These are phyloP conservation scores for Manihot esculenta DNA, from an alignment of 441 rosid genomes.

Conservation along the genomic window DNA sequence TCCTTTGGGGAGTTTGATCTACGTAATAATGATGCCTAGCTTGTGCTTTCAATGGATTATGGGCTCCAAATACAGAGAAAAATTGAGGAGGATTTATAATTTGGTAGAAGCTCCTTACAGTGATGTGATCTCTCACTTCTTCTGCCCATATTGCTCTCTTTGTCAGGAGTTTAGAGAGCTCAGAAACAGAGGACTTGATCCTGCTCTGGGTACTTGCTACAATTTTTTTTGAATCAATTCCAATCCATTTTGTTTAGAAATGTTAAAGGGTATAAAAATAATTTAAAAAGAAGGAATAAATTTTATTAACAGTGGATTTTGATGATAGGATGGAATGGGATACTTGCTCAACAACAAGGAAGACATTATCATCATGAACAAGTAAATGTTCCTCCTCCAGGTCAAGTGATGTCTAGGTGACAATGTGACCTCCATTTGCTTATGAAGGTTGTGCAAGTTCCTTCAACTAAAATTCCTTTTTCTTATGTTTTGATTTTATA, in stretches of 20 bases:
- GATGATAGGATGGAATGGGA: neutral
- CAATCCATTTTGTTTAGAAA: no score
- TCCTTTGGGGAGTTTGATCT: neutral
- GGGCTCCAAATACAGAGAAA: neutral
- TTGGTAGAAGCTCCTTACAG: neutral
- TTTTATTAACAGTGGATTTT: neutral
- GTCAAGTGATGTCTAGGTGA: neutral
- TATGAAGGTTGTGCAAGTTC: no score
- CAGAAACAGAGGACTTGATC: neutral
- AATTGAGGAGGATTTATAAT: neutral
- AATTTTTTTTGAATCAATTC: neutral
- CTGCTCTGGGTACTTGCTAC: neutral
- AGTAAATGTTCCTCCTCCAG: neutral
- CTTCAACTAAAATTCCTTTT: no score
- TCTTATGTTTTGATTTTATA: no score
- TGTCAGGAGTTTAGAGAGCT: constrained; percentile 7
- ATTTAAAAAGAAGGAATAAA: neutral
- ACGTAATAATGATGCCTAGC: neutral
- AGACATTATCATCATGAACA: neutral
- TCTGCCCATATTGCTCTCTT: neutral
- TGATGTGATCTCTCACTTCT: neutral
- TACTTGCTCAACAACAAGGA: neutral
- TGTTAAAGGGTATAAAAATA: no score
- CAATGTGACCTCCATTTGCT: neutral
- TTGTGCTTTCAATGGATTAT: neutral